Base-by-base conservation (phyloP, 805 yeast species). In the Clavispora carvajalis region DNA sequence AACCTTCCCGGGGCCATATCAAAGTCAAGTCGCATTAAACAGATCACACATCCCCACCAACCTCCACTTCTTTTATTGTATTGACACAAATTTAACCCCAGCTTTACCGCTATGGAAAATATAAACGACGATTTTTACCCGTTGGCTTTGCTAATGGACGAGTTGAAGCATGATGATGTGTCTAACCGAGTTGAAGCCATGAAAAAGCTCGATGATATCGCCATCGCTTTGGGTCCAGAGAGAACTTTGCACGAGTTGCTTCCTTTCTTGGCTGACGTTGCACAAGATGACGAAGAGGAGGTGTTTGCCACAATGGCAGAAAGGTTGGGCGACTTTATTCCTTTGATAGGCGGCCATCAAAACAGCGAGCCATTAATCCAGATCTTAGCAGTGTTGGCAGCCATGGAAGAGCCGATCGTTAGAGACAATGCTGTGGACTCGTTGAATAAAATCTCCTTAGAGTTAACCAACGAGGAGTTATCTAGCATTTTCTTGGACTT, bases 271-370 rank as follows among this genome's bases (percentile, higher is more conserved):
- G 87, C 82, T 51, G 90, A 84, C 46, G 93, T 84, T 19, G 88
- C 90, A 8, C 93, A 86, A 50, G 99, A 93, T 54, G 99, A 95
- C 60, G 99, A 93, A 65, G 99, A 93, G 63, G 99, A 93, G 65
- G 96, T 93, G 6, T 83, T 91, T 63, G 87, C 96, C 1, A 91
- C 89, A 16, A 74, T 95, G 47, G 97, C 97, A 3, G 87, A 84
- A 52, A 91, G 90, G 69, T 68, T 93, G 52, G 95, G 95, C 16
- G 77, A 78, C 42, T 91, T 93, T 60, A 80, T 89, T 25, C 95
- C 96, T 5, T 77, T 80, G 44, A 80, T 93, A 42, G 99, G 99
- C 36, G 99, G 99, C 26, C 71, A 66, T 44, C 58, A 59, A 38
- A 42, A 69, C 64, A 79, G 62, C 77, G 87, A 46, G 50, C 69